Conservation (phyloP, 1,139 yeast species). For the Nakaseomyces glabratus region DNA sequence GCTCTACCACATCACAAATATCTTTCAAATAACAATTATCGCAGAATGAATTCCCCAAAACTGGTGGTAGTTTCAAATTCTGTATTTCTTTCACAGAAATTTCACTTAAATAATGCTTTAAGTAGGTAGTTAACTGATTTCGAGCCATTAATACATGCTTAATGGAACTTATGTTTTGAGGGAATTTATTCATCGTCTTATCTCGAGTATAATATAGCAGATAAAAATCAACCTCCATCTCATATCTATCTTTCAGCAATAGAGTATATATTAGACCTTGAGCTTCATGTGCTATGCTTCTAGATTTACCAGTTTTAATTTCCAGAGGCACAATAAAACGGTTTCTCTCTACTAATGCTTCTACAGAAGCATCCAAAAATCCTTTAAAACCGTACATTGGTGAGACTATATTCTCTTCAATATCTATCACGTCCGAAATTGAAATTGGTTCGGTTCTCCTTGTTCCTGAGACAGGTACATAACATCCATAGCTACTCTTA, state of each 20-base stretch:
- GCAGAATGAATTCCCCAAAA: conserved; percentile 51
- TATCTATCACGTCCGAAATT: conserved; percentile 60
- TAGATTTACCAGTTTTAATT: conserved; percentile 70
- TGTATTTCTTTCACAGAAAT: conserved; percentile 8
- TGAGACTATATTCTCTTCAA: conserved; percentile 89
- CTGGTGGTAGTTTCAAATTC: conserved; percentile 44
- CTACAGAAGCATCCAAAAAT: conserved; percentile 77
- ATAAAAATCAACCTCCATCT: conserved; percentile 53
- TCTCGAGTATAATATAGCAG: conserved; percentile 68
- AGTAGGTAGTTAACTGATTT: conserved; percentile 54
- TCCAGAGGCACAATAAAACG: conserved; percentile 68
- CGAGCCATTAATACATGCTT: conserved; percentile 58
- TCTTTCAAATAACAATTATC: conserved; percentile 53
- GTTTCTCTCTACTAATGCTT: conserved; percentile 37
- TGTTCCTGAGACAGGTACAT: conserved; percentile 36
- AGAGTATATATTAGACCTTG: conserved; percentile 83
- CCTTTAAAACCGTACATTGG: conserved; percentile 91
- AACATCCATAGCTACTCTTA: conserved; percentile 21
- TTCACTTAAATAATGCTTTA: conserved; percentile 41
- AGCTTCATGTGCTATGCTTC: conserved; percentile 64
- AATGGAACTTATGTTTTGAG: conserved; percentile 48
- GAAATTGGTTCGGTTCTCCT: conserved; percentile 39
- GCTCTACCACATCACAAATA: conserved; percentile 64
- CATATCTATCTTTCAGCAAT: conserved; percentile 70
- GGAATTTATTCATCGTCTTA: conserved; percentile 46